Conservation (phyloP, 2,329 filamentous ascomycete genomes). For the Exophiala oligosperma region DNA sequence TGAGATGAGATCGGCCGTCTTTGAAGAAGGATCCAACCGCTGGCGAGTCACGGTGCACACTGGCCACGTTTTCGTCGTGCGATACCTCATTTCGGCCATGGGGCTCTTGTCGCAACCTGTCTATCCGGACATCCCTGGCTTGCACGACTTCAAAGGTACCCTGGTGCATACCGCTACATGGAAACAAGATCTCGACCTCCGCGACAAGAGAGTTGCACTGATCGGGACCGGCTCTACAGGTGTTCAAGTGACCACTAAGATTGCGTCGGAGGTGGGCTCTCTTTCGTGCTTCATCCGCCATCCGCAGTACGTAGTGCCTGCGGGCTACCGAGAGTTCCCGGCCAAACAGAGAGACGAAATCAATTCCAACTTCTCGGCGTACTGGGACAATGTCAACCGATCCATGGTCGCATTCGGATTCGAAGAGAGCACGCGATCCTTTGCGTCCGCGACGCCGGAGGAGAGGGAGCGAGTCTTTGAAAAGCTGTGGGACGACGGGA, state of each 20-base stretch:
- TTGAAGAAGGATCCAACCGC: slow-evolving; percentile 34
- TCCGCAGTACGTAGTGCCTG: slow-evolving; percentile 26
- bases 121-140: slow-evolving; percentile 39
- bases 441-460: slow-evolving; percentile 2
- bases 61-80: slow-evolving; percentile 38
- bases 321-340: slow-evolving; percentile 1
- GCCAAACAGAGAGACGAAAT: slow-evolving; percentile 21
- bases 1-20: slow-evolving; percentile 43
- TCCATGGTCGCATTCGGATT: slow-evolving; percentile 22
- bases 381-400: slow-evolving; percentile 33
- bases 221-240: slow-evolving; percentile 46
- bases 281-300: slow-evolving; percentile 37
- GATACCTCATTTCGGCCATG: slow-evolving; percentile 41
- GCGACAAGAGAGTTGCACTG: slow-evolving; percentile 36
- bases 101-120: slow-evolving; percentile 41
- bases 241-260: slow-evolving; percentile 37
- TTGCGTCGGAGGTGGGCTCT: slow-evolving; percentile 30
- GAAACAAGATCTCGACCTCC: slow-evolving; percentile 31
- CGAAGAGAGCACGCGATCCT: slow-evolving; percentile 12
- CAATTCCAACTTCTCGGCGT: slow-evolving; percentile 36
- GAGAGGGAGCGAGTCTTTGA: slow-evolving; percentile 31
- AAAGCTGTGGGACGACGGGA: slow-evolving; percentile 34
- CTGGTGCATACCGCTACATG: slow-evolving; percentile 43
- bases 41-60: slow-evolving; percentile 48
- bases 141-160: slow-evolving; percentile 40